phyloP scores from a whole-genome alignment of 73 alveolate genomes.

The Tetrahymena borealis region DNA sequence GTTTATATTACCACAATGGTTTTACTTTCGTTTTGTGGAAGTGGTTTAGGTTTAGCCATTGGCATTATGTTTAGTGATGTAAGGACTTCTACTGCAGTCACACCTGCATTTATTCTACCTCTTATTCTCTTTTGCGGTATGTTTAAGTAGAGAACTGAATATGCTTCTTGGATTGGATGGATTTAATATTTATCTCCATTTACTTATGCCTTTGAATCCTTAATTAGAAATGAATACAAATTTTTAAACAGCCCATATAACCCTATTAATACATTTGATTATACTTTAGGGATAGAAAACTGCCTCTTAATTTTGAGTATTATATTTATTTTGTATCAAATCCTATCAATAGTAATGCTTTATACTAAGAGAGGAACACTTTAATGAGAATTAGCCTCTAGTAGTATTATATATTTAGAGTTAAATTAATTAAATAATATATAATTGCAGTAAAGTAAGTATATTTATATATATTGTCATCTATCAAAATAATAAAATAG shows the following conservation, averaged over 20 bases:
- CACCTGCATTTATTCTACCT: conserved; percentile 12
- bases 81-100: conserved; percentile 13
- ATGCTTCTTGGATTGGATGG: conserved; percentile 32
- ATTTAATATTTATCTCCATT: conserved; percentile 58
- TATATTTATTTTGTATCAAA: not conserved
- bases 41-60: conserved; percentile 22
- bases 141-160: conserved; percentile 4
- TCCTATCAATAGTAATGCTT: not conserved
- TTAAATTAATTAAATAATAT: no score
- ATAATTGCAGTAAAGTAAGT: no score
- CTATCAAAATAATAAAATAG: no score
- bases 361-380: not conserved
- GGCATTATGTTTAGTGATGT: conserved; percentile 29
- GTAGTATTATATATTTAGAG: no score
- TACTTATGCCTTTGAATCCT: conserved; percentile 55
- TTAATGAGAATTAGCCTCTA: not conserved
- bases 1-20: not conserved
- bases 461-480: no score
- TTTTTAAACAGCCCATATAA: not conserved
- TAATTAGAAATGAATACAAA: conserved; percentile 56
- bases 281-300: not conserved
- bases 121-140: conserved; percentile 23
- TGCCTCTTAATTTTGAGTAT: not conserved
- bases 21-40: conserved; percentile 9
- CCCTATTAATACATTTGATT: not conserved